Evolutionary conservation across 768 basidiomycete species (phyloP).

Genomic region (Rhizopogon vesiculosus): DNA sequence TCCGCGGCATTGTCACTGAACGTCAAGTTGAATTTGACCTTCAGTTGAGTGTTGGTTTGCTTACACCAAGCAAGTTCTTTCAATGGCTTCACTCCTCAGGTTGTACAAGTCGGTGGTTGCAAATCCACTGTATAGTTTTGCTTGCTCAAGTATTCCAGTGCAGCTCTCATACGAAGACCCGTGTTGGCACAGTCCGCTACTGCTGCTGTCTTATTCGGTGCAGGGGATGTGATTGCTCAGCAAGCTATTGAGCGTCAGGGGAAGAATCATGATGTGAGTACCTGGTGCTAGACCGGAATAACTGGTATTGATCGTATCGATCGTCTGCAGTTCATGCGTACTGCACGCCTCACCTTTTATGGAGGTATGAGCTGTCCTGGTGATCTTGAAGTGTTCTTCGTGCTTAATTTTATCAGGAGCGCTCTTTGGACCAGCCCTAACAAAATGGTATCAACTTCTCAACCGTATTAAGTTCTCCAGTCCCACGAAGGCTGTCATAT

Average conservation of each 20-base stretch:
- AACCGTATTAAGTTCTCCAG: slow-evolving; percentile 65
- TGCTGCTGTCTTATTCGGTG: slow-evolving; percentile 63
- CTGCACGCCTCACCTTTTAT: slow-evolving; percentile 64
- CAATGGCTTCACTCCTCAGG: slow-evolving; percentile 41
- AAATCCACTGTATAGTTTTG: background rate
- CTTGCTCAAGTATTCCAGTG: slow-evolving; percentile 31
- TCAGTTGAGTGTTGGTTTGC: too few relatives aligned
- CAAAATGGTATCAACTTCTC: slow-evolving; percentile 76
- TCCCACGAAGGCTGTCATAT: slow-evolving; percentile 53
- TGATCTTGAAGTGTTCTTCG: background rate
- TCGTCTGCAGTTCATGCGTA: slow-evolving; percentile 45
- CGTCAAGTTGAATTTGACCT: too few relatives aligned
- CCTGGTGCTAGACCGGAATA: background rate
- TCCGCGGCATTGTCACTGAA: background rate
- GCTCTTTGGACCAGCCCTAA: slow-evolving; percentile 78
- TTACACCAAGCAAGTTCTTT: too few relatives aligned
- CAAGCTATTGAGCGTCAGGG: slow-evolving; percentile 76
- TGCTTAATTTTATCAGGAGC: slow-evolving; percentile 34
- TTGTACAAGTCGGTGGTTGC: slow-evolving; percentile 34
- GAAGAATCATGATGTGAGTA: slow-evolving; percentile 67
- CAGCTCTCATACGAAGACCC: slow-evolving; percentile 56
- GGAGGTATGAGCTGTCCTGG: slow-evolving; percentile 46
- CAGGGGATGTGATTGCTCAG: slow-evolving; percentile 81
- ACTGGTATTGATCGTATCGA: background rate
- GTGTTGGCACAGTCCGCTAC: slow-evolving; percentile 61